These are phyloP conservation scores for Skeletonema grethae DNA, from an alignment of 108 stramenopile species.

Conservation along the genomic window DNA sequence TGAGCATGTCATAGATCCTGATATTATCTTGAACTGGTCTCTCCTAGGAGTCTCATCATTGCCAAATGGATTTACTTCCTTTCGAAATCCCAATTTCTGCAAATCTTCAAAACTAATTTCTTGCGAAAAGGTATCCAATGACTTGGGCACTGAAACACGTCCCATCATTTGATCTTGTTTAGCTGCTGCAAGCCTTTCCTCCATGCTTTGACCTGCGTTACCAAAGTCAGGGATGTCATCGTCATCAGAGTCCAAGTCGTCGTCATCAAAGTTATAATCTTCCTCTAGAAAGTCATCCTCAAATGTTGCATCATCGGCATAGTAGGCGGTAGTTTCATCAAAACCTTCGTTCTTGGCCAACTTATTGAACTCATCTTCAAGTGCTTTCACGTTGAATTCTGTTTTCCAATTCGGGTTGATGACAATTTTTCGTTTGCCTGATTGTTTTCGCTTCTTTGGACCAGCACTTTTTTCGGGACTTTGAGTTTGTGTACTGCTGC, in stretches of 20 bases:
- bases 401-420: slow-evolving; percentile 57
- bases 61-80: slow-evolving; percentile 77
- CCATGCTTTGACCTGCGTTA: slow-evolving; percentile 44
- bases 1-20: slow-evolving; percentile 81
- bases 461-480: slow-evolving; percentile 11
- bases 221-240: slow-evolving; percentile 66
- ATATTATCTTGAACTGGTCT: slow-evolving; percentile 64
- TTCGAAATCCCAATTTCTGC: slow-evolving; percentile 66
- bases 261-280: slow-evolving; percentile 37
- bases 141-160: slow-evolving; percentile 58
- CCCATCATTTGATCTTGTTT: slow-evolving; percentile 52
- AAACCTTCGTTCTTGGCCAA: slow-evolving; percentile 88
- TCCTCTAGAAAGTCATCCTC: slow-evolving; percentile 77
- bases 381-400: slow-evolving; percentile 46
- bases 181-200: slow-evolving; percentile 52
- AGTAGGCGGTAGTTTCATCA: slow-evolving; percentile 55
- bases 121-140: slow-evolving; percentile 56
- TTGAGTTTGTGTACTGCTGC: not conserved
- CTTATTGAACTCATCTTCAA: slow-evolving; percentile 78
- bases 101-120: slow-evolving; percentile 62
- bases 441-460: slow-evolving; percentile 15
- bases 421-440: slow-evolving; percentile 38
- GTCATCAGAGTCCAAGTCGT: slow-evolving; percentile 42
- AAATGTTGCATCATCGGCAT: slow-evolving; percentile 71
- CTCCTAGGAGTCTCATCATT: slow-evolving; percentile 79